Conservation (phyloP, 139 green algal genomes). For the Raphidocelis subcapitata region DNA sequence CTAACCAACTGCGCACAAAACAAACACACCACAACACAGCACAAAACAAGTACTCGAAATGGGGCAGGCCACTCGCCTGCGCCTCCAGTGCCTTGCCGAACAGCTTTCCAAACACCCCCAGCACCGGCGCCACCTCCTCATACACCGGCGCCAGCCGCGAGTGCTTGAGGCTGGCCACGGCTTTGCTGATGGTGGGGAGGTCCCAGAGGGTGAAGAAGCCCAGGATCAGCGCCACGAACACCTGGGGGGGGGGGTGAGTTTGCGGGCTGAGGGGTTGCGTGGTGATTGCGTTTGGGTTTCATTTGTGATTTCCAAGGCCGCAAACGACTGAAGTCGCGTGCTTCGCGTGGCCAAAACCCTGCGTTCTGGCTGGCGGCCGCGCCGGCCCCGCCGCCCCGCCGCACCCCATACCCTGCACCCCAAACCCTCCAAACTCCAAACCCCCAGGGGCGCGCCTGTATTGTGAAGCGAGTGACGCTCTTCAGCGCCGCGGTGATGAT, state of each 20-base stretch:
- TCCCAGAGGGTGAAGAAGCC: slow-evolving; percentile 96
- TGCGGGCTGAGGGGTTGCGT: neutral
- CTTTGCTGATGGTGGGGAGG: slow-evolving; percentile 72
- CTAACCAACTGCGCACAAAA: too few relatives aligned
- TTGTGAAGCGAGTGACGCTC: slow-evolving; percentile 76
- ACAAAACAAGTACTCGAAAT: neutral
- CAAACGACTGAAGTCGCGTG: too few relatives aligned
- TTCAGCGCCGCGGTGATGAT: slow-evolving; percentile 74
- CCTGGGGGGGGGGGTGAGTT: slow-evolving; percentile 42
- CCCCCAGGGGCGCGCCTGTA: too few relatives aligned
- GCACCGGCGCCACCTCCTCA: slow-evolving; percentile 83
- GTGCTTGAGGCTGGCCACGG: slow-evolving; percentile 60
- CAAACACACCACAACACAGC: neutral
- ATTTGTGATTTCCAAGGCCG: too few relatives aligned
- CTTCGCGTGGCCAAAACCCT: too few relatives aligned
- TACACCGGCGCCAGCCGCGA: slow-evolving; percentile 77
- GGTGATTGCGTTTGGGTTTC: neutral
- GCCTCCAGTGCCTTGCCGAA: slow-evolving; percentile 92
- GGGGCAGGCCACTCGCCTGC: slow-evolving; percentile 50
- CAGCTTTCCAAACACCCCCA: slow-evolving; percentile 79
- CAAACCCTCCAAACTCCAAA: slow-evolving; percentile 16
- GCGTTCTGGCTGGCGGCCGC: too few relatives aligned
- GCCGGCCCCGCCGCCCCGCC: too few relatives aligned
- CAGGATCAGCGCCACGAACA: slow-evolving; percentile 85
- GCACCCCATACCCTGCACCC: too few relatives aligned